Conservation (phyloP, 2,329 filamentous ascomycete species). For the Didymella lethalis region DNA sequence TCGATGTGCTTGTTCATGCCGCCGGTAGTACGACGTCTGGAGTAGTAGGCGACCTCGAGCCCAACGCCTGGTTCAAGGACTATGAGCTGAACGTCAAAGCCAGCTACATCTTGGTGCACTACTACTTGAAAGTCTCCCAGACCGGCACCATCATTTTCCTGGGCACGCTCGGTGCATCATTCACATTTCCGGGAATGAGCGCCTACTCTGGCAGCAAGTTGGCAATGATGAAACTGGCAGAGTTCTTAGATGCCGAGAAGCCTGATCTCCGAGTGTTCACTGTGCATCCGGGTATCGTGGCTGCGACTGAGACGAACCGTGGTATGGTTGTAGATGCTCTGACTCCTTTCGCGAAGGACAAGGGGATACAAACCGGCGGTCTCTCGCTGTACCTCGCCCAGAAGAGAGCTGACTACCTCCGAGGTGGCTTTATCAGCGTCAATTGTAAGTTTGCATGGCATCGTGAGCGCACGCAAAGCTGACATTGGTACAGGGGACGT, state of each 20-base stretch:
- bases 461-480: neutral
- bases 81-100: conserved; percentile 32
- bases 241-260: conserved; percentile 34
- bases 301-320: conserved; percentile 15
- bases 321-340: conserved; percentile 21
- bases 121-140: conserved; percentile 15
- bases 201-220: conserved; percentile 36
- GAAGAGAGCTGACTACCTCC: conserved; percentile 30
- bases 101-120: conserved; percentile 25
- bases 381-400: conserved; percentile 30
- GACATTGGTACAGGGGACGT: conserved; percentile 34
- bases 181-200: conserved; percentile 27
- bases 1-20: conserved; percentile 31
- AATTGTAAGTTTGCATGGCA: conserved; percentile 31
- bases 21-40: conserved; percentile 23
- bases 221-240: conserved; percentile 31
- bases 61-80: conserved; percentile 22
- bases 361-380: conserved; percentile 26
- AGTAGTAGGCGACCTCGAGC: conserved; percentile 9
- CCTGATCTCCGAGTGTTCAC: conserved; percentile 33
- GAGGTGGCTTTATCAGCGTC: conserved; percentile 28
- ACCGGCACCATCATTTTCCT: conserved; percentile 32
- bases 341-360: conserved; percentile 32
- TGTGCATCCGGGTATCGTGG: conserved; percentile 36
- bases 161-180: conserved; percentile 25